Evolutionary conservation across 805 yeast genomes (phyloP), one percentile per base, ranked within the genome.

Genomic region (Novakomyces olei): DNA sequence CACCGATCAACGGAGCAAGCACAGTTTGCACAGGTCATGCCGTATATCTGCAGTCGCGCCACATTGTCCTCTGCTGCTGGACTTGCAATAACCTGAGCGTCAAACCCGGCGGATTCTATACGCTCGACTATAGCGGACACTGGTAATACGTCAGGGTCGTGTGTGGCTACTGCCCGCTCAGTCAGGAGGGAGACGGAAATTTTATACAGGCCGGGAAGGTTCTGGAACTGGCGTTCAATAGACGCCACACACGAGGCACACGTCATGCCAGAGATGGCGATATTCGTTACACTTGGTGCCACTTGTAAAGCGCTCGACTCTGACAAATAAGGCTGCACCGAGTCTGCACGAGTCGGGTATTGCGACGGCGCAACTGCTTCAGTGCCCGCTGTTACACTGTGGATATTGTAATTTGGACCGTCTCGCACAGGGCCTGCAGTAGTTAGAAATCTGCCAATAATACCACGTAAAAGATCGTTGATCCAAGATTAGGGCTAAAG

Each of bases 211-310:
- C 75, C 76, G 1, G 55, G 52, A 5, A 67, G 34, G 1, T 45
- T 45, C 34, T 58, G 53, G 18, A 79, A 44, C 1, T 71, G 71
- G 17, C 54, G 51, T 1, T 72, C 65, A 15, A 85, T 67, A 1
- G 88, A 57, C 2, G 72, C 60, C 0, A 76, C 63, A 48, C 96
- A 85, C 1, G 92, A 65, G 2, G 88, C 73, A 47, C 95, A 85
- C 2, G 96, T 83, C 95, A 83, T 85, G 2, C 95, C 95, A 10
- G 55, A 50, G 1, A 74, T 55, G 3, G 49, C 34, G 27, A 52
- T 22, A 10, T 32, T 22, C 25, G 12, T 12, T 2, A 2, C 25
- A 2, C n/a, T n/a, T n/a, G n/a, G n/a, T n/a, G n/a, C n/a, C n/a
- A n/a, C n/a, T n/a, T n/a, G n/a, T n/a, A n/a, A n/a, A n/a, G n/a